Conservation (phyloP, 2,329 filamentous ascomycete species). For the Ceratocystis albifundus region DNA sequence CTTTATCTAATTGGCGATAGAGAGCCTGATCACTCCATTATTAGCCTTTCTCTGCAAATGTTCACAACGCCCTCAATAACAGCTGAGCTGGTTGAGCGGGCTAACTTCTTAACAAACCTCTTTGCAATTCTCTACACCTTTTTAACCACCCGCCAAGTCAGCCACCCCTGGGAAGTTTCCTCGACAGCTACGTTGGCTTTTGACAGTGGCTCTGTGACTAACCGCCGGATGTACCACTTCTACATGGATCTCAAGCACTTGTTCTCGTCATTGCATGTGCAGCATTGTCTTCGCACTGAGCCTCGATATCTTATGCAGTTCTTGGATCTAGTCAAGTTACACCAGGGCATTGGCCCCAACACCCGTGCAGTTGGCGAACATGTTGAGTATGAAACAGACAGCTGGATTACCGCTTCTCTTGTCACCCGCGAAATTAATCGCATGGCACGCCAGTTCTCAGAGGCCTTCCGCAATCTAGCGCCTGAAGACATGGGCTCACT, state of each 20-base stretch:
- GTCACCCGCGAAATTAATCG: constrained; percentile 92
- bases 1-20: constrained; percentile 91
- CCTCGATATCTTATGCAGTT: constrained; percentile 87
- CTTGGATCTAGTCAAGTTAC: constrained; percentile 85
- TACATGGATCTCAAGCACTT: constrained; percentile 90
- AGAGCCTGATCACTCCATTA: constrained; percentile 95
- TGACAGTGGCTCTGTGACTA: constrained; percentile 88
- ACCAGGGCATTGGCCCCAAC: constrained; percentile 95
- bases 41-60: constrained; percentile 94
- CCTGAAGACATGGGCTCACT: constrained; percentile 55
- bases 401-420: constrained; percentile 92
- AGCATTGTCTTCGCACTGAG: constrained; percentile 70
- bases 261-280: constrained; percentile 77
- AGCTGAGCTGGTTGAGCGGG: constrained; percentile 83
- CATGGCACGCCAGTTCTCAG: constrained; percentile 75
- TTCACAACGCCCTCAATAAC: constrained; percentile 94
- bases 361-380: constrained; percentile 83
- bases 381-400: constrained; percentile 95
- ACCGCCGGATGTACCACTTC: constrained; percentile 93
- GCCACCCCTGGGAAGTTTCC: constrained; percentile 80
- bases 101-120: constrained; percentile 89
- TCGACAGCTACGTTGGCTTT: constrained; percentile 80
- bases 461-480: constrained; percentile 64
- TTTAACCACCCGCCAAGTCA: constrained; percentile 87
- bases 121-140: constrained; percentile 97